phyloP scores from a whole-genome alignment of 2,329 filamentous ascomycete species.

The Tothia fuscella region DNA sequence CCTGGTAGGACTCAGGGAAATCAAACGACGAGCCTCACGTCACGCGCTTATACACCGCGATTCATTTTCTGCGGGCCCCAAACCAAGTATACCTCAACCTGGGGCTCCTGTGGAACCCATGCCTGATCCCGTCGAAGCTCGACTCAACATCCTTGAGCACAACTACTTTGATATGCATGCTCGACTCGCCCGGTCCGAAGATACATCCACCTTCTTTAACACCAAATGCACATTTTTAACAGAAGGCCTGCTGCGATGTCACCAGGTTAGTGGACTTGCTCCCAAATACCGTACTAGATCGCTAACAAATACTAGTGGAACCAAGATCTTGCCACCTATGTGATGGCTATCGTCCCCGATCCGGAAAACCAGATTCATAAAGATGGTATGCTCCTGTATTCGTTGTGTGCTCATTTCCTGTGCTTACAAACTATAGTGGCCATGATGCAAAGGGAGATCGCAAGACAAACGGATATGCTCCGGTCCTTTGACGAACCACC shows the following conservation, averaged over 20 bases:
- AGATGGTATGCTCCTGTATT: slow-evolving; percentile 52
- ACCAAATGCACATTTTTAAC: slow-evolving; percentile 70
- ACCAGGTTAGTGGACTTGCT: slow-evolving; percentile 39
- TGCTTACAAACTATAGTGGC: slow-evolving; percentile 29
- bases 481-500: slow-evolving; percentile 47
- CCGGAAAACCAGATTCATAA: slow-evolving; percentile 66
- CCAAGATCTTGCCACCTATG: slow-evolving; percentile 65
- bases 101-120: slow-evolving; percentile 72
- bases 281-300: slow-evolving; percentile 9
- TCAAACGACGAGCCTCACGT: slow-evolving; percentile 85
- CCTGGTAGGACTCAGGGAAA: slow-evolving; percentile 79
- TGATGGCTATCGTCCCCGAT: slow-evolving; percentile 62
- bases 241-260: slow-evolving; percentile 64
- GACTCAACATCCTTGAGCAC: slow-evolving; percentile 67
- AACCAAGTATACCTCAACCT: slow-evolving; percentile 37
- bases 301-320: slow-evolving; percentile 51
- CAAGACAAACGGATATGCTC: slow-evolving; percentile 47
- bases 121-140: slow-evolving; percentile 64
- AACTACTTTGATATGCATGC: slow-evolving; percentile 67
- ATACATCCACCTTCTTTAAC: slow-evolving; percentile 66
- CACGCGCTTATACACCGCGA: slow-evolving; percentile 90
- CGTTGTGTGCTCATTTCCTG: slow-evolving; percentile 16
- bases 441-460: slow-evolving; percentile 51
- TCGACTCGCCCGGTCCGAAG: slow-evolving; percentile 70
- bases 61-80: slow-evolving; percentile 62